Percentiles rank a stretch among this genome's conserved stretches.
Conservation (phyloP, 1,284 basidiomycete genomes). For the Apiotrichum veenhuisii region DNA sequence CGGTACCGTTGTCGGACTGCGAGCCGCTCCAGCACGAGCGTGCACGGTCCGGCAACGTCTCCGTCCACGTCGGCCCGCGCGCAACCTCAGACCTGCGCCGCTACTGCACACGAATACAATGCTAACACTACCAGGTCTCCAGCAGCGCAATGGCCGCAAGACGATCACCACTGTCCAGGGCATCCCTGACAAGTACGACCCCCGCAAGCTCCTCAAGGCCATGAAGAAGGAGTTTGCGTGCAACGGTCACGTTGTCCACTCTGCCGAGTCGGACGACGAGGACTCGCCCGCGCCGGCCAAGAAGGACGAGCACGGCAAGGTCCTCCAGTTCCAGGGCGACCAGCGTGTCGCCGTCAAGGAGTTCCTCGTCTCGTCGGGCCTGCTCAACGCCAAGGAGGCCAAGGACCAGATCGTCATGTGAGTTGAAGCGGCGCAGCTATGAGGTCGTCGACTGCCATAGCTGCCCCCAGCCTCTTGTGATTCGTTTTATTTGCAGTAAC, state of each 20-base stretch:
- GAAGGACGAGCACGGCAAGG: slow-evolving; percentile 93
- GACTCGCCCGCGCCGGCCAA: slow-evolving; percentile 54
- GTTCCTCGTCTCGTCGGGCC: slow-evolving; percentile 66
- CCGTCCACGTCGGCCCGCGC: no score
- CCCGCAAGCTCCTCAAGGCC: slow-evolving; percentile 96
- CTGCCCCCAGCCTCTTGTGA: neutral
- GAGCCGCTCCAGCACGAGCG: no score
- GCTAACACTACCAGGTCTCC: slow-evolving; percentile 58
- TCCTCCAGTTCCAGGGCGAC: slow-evolving; percentile 99
- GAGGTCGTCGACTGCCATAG: no score
- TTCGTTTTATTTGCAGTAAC: neutral
- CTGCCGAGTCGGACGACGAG: slow-evolving; percentile 46
- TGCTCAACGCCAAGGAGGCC: slow-evolving; percentile 49
- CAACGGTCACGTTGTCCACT: slow-evolving; percentile 86
- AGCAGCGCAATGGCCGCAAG: slow-evolving; percentile 99
- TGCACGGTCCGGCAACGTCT: no score
- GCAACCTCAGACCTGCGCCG: no score
- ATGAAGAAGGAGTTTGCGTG: slow-evolving; percentile 99
- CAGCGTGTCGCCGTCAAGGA: slow-evolving; percentile 86
- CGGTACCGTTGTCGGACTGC: no score
- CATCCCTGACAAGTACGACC: slow-evolving; percentile 91
- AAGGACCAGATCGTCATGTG: slow-evolving; percentile 52
- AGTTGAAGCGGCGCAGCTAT: slow-evolving; percentile 13
- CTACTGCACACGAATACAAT: neutral
- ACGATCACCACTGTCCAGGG: slow-evolving; percentile 98